phyloP scores from a whole-genome alignment of 2,329 filamentous ascomycete genomes.

The Aspergillus sp. region DNA sequence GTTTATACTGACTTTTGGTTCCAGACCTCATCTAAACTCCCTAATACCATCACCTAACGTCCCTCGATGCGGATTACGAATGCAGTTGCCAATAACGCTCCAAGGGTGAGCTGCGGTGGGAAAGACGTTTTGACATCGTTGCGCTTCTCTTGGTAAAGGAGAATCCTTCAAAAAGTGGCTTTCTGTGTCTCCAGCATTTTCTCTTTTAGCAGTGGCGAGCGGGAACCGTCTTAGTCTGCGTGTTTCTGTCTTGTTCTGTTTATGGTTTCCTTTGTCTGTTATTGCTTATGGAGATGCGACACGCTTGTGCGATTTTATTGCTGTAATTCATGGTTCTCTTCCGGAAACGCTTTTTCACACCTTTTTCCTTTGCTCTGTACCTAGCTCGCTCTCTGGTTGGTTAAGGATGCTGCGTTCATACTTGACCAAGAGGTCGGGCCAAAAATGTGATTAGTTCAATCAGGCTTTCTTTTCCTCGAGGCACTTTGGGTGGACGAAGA shows the following conservation, averaged over 20 bases:
- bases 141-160: conserved; percentile 32
- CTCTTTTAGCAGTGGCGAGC: conserved; percentile 29
- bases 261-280: conserved; percentile 42
- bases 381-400: conserved; percentile 41
- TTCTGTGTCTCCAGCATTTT: conserved; percentile 41
- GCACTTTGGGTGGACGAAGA: conserved; percentile 31
- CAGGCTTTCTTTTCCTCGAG: conserved; percentile 25
- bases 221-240: conserved; percentile 15
- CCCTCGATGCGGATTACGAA: conserved; percentile 40
- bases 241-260: conserved; percentile 23
- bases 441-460: conserved; percentile 42
- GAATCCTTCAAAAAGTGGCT: conserved; percentile 44
- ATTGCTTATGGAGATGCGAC: conserved; percentile 41
- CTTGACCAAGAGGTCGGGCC: conserved; percentile 40
- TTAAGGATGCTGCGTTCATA: conserved; percentile 39
- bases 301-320: conserved; percentile 40
- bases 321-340: conserved; percentile 37
- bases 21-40: conserved; percentile 48
- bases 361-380: conserved; percentile 37
- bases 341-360: conserved; percentile 31
- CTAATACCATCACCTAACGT: conserved; percentile 31
- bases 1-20: conserved; percentile 12
- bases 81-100: conserved; percentile 36
- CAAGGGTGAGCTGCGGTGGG: conserved; percentile 31
- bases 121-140: conserved; percentile 30